phyloP scores from a whole-genome alignment of 805 yeast species.

The Maudiozyma serrabonitensis region DNA sequence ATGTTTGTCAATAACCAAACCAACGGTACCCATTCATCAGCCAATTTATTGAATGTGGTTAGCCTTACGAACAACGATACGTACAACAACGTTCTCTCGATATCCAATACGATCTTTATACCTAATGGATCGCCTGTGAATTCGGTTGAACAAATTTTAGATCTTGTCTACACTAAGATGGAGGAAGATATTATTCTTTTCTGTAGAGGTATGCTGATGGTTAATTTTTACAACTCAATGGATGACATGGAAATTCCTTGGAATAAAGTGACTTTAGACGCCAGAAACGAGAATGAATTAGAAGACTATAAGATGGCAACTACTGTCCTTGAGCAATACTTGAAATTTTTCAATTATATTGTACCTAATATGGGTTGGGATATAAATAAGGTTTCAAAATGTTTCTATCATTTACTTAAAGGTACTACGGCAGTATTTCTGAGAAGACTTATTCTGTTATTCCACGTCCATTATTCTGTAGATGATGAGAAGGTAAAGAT shows the following conservation, averaged over 20 bases:
- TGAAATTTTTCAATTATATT: background rate
- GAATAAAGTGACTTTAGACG: background rate
- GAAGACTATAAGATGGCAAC: background rate
- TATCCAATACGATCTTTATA: background rate
- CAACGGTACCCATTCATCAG: background rate
- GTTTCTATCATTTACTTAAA: background rate
- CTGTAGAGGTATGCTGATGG: conserved; percentile 3
- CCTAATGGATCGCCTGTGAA: background rate
- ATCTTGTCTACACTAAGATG: background rate
- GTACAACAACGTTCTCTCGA: background rate
- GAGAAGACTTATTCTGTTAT: conserved; percentile 10
- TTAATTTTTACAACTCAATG: conserved; percentile 3
- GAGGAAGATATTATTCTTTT: conserved; percentile 11
- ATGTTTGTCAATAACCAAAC: background rate
- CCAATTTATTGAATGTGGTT: background rate
- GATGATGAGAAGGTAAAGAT: background rate
- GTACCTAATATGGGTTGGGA: background rate
- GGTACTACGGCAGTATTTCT: conserved; percentile 14
- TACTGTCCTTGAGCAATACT: background rate
- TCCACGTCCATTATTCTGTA: conserved; percentile 9
- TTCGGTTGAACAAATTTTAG: background rate
- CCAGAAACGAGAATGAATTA: background rate
- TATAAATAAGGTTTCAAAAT: background rate
- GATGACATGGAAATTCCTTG: background rate
- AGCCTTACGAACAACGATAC: background rate